Percentiles rank a stretch among this genome's conserved stretches.
phyloP scores from a whole-genome alignment of 2,329 filamentous ascomycete species.

The Ophiostoma ulmi region DNA sequence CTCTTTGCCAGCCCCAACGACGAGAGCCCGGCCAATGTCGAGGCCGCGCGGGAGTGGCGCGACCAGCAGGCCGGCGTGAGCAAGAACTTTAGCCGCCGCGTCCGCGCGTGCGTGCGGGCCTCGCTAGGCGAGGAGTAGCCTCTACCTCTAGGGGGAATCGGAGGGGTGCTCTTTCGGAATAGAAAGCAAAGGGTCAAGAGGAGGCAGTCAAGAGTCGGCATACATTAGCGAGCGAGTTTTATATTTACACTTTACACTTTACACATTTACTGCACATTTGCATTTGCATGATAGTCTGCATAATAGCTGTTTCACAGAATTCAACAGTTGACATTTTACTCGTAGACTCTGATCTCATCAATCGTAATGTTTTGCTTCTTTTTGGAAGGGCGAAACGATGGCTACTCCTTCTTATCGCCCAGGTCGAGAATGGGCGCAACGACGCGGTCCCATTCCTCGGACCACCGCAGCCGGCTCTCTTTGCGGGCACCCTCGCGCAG shows the following conservation, averaged over 20 bases:
- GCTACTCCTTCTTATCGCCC: conserved; percentile 15
- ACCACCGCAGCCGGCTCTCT: conserved; percentile 77
- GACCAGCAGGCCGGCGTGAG: conserved; percentile 61
- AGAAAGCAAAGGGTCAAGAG: too few species aligned
- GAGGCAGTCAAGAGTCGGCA: background rate
- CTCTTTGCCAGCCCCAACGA: conserved; percentile 91
- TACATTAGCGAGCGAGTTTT: background rate
- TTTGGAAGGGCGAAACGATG: background rate
- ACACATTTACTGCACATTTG: background rate
- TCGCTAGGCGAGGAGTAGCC: conserved; percentile 65
- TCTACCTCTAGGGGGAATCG: too few species aligned
- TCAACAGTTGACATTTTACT: background rate
- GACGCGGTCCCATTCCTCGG: conserved; percentile 85
- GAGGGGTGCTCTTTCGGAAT: background rate
- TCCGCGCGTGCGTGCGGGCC: conserved; percentile 72
- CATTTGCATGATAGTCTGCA: background rate
- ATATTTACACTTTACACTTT: too few species aligned
- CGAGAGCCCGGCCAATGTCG: conserved; percentile 90
- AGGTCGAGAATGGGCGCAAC: conserved; percentile 66
- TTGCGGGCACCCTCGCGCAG: conserved; percentile 54
- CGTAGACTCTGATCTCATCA: background rate
- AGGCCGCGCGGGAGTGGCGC: conserved; percentile 82
- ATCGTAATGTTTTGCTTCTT: background rate
- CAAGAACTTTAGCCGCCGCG: conserved; percentile 72
- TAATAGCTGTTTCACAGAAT: background rate